These are phyloP conservation scores for Micromonas pusilla DNA, from an alignment of 139 green algal species.

Conservation along the genomic window DNA sequence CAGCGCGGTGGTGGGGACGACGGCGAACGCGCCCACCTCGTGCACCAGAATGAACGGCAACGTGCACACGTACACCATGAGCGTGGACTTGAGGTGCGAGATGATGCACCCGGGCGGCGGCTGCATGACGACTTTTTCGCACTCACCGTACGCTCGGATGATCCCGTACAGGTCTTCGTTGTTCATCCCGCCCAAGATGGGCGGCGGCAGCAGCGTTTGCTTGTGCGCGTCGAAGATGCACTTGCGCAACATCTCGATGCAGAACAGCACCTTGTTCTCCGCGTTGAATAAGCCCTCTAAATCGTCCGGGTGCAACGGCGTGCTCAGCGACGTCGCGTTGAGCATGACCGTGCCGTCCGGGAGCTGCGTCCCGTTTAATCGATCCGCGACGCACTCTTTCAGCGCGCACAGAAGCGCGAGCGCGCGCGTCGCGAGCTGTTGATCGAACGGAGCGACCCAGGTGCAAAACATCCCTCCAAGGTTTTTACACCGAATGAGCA, in stretches of 20 bases:
- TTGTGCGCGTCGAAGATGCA: slow-evolving; percentile 7
- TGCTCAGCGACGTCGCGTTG: not conserved
- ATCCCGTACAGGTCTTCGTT: not conserved
- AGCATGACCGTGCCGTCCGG: not conserved
- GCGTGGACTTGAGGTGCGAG: slow-evolving; percentile 18
- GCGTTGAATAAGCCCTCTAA: slow-evolving; percentile 13
- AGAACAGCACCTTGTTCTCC: slow-evolving; percentile 21
- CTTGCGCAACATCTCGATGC: slow-evolving; percentile 1
- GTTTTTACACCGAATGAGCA: slow-evolving; percentile 21
- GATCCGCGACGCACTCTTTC: slow-evolving; percentile 15
- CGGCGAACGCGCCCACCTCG: slow-evolving; percentile 11
- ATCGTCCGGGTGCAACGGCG: slow-evolving; percentile 4
- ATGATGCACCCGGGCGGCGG: slow-evolving; percentile 20
- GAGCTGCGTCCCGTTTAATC: slow-evolving; percentile 11
- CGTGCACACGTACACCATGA: slow-evolving; percentile 23
- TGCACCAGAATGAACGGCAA: slow-evolving; percentile 21
- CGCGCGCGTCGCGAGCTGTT: not conserved
- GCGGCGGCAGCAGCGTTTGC: not conserved
- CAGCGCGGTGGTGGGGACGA: slow-evolving; percentile 8
- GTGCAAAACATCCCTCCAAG: slow-evolving; percentile 17
- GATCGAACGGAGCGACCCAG: slow-evolving; percentile 10
- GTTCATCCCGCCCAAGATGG: not conserved
- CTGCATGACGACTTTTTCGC: slow-evolving; percentile 22
- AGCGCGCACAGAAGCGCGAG: not conserved
- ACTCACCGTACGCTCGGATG: slow-evolving; percentile 8